Conservation (phyloP, 495 filamentous ascomycete species). For the Podospora fimiseda region DNA sequence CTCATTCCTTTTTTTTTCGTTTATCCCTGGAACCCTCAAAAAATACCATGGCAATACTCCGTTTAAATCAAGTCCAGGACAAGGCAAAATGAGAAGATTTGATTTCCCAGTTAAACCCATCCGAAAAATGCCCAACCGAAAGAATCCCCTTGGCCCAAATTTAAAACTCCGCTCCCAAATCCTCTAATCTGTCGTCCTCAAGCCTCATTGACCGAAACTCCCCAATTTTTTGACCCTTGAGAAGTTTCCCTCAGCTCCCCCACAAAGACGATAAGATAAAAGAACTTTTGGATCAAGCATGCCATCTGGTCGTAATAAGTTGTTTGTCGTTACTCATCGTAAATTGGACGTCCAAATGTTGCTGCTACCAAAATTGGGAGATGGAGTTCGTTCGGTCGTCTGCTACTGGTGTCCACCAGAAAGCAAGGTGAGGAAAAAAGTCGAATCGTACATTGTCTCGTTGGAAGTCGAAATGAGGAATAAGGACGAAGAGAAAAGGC, state of each 20-base stretch:
- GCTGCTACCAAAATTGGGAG: not conserved
- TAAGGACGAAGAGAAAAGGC: conserved; percentile 16
- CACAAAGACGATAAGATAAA: not conserved
- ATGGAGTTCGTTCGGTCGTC: not conserved
- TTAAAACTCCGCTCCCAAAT: not conserved
- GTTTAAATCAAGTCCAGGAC: not conserved
- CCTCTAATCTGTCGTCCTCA: not conserved
- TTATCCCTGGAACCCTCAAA: not conserved
- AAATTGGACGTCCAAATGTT: not conserved
- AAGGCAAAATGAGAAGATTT: not conserved
- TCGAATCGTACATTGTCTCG: conserved; percentile 14
- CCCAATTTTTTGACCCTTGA: not conserved
- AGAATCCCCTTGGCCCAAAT: not conserved
- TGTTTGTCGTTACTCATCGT: not conserved
- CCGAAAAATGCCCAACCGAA: not conserved
- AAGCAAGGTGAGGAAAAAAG: not conserved
- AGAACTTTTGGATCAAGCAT: not conserved
- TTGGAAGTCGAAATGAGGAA: conserved; percentile 25
- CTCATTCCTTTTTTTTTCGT: not conserved
- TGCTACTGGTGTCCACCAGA: not conserved
- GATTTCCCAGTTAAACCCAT: not conserved
- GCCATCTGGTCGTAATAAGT: not conserved
- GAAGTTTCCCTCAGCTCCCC: not conserved
- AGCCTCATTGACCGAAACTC: not conserved
- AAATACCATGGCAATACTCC: conserved; percentile 2